Percentiles rank a stretch among this genome's conserved stretches.
phyloP scores from a whole-genome alignment of 202 grass and related monocot species.

The Schoenoplectus tabernaemontani region DNA sequence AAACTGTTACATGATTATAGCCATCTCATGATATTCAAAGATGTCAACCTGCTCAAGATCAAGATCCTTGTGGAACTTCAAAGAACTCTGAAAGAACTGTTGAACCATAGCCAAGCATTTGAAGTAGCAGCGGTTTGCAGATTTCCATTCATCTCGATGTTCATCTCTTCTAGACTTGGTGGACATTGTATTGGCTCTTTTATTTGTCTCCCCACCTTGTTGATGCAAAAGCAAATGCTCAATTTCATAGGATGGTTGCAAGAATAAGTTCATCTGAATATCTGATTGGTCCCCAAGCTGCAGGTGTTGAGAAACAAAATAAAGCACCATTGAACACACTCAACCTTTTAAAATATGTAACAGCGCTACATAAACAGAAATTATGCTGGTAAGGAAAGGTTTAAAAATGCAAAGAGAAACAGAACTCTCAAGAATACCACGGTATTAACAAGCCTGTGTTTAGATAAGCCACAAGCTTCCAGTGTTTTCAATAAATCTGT shows the following conservation, averaged over 20 bases:
- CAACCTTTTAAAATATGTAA: not conserved
- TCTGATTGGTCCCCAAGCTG: slow-evolving; percentile 42
- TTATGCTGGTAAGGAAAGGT: not conserved
- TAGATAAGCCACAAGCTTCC: slow-evolving; percentile 75
- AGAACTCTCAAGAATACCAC: slow-evolving; percentile 33
- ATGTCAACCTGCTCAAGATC: slow-evolving; percentile 60
- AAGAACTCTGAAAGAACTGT: slow-evolving; percentile 52
- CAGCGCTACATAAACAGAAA: slow-evolving; percentile 6
- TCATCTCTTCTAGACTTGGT: slow-evolving; percentile 17
- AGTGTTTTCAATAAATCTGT: slow-evolving; percentile 72
- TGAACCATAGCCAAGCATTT: slow-evolving; percentile 69
- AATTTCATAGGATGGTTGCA: slow-evolving; percentile 64
- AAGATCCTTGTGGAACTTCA: slow-evolving; percentile 86
- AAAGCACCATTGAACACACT: not conserved
- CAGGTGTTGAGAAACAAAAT: slow-evolving; percentile 10
- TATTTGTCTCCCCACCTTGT: slow-evolving; percentile 22
- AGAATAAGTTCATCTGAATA: slow-evolving; percentile 37
- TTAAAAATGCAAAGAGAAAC: not conserved
- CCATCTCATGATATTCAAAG: not conserved
- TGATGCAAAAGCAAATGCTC: slow-evolving; percentile 63
- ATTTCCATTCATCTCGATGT: slow-evolving; percentile 45
- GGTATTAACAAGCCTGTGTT: slow-evolving; percentile 50
- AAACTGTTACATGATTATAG: slow-evolving; percentile 9
- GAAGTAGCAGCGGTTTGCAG: slow-evolving; percentile 63
- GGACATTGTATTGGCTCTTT: slow-evolving; percentile 31